phyloP scores from a whole-genome alignment of 495 filamentous ascomycete genomes.

The Aspergillus biplanus region DNA sequence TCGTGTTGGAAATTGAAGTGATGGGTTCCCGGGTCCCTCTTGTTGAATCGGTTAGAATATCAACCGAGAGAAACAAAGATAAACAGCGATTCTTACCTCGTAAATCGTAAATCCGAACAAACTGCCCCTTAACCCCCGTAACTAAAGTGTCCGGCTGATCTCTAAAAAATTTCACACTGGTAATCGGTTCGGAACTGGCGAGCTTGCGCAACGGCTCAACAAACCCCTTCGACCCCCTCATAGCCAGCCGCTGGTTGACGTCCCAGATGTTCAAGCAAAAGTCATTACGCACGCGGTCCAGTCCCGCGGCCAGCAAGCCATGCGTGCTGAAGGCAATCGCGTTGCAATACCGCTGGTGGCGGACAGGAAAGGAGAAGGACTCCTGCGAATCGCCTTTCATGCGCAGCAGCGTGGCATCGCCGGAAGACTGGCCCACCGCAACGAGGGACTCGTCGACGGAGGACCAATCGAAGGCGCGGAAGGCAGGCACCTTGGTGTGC shows the following conservation, averaged over 20 bases:
- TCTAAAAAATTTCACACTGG: conserved; percentile 88
- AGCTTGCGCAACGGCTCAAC: conserved; percentile 71
- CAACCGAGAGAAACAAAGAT: conserved; percentile 6
- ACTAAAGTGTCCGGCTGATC: conserved; percentile 83
- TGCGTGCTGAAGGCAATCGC: conserved; percentile 84
- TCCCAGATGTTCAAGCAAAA: conserved; percentile 95
- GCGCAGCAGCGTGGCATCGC: conserved; percentile 79
- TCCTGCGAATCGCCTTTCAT: conserved; percentile 68
- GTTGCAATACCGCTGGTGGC: conserved; percentile 87
- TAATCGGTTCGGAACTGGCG: conserved; percentile 83
- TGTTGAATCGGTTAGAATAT: conserved; percentile 9
- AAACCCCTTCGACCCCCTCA: conserved; percentile 45
- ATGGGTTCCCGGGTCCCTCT: conserved; percentile 59
- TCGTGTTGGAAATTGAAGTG: conserved; percentile 70
- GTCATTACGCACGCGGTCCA: conserved; percentile 92
- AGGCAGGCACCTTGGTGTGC: conserved; percentile 78
- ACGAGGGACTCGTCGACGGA: conserved; percentile 75
- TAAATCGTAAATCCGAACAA: conserved; percentile 86
- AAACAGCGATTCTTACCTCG: conserved; percentile 60
- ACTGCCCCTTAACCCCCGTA: conserved; percentile 82
- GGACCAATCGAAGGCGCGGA: conserved; percentile 96
- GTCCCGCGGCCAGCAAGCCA: conserved; percentile 79
- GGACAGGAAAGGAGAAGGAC: conserved; percentile 74
- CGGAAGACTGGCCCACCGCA: conserved; percentile 81
- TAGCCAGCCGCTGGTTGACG: conserved; percentile 64